Base-by-base conservation (phyloP, 2,329 filamentous ascomycete species). In the Fusarium anthophilum region DNA sequence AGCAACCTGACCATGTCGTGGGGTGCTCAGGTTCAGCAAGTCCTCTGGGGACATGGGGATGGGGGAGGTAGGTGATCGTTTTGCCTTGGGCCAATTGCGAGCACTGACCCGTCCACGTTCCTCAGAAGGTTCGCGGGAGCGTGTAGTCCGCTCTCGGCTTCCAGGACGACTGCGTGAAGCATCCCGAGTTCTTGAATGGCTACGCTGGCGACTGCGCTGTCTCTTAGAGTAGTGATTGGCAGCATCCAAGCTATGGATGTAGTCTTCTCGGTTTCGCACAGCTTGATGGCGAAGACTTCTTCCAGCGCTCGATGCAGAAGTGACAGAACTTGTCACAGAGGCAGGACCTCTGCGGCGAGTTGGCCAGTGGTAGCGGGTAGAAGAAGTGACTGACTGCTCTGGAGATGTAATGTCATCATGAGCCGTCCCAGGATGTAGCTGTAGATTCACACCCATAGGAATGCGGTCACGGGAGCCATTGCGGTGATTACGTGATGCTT, bases 31-130 rank as follows among this genome's bases (percentile, higher is more conserved):
- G 75, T 89, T 91, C 78, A 91, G 90, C 68, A 94, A 81, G 77
- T 98, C 95, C 77, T 98, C 94, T 0, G 95, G 95, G 7, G 95
- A 97, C 95, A 98, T 98, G 7, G 95, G 94, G 5, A 98, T 89
- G 0, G 96, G 96, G 0, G 96, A 98, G 5, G 94, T 97, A 2
- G 96, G 96, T 3, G 96, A 98, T 28, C 93, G 89, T 83, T 98
- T 97, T 24, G 93, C 90, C 79, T 91, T 92, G 71, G 92, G 83
- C 65, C 87, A 94, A 73, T 91, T 92, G 28, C 92, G 89, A 50
- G 89, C 87, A 18, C 88, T 85, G 30, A 87, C 88, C 70, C 93
- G 89, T 26, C 93, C 93, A 65, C 93, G 91, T 47, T 93, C 92
- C 73, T 92, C 89, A 1, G 94, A 94, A 17, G 82, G 81, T 24